Evolutionary conservation across 1,139 yeast species (phyloP), one percentile per base, ranked within the genome.

Genomic region (Suhomyces kunorum): DNA sequence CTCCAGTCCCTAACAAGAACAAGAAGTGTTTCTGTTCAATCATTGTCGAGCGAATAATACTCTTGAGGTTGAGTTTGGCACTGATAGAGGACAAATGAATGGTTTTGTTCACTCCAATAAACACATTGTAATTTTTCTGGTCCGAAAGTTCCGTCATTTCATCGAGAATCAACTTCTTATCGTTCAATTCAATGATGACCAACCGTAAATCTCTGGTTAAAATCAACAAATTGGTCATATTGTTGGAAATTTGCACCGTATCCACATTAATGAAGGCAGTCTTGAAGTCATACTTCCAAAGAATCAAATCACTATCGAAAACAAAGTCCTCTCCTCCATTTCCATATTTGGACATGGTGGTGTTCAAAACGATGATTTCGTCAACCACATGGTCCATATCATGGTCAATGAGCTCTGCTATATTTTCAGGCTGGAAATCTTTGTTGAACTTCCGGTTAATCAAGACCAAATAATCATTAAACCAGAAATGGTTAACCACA

Each of bases 231-330:
- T 62, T 52, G 35, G 55, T 47, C 26, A 41, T 24, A 11, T 28
- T n/a, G 31, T 45, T 43, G 6, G 43, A 34, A 8, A 45, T 36
- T 8, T 48, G 47, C 13, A 53, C 49, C 2, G 59, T 43, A 15
- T 64, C 65, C 36, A 59, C 50, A 17, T 51, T 50, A 16, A 66
- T 36, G 26, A 70, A 58, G 13, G 51, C 45, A 33, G 57, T 60
- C 31, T 62, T 58, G 43, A 72, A 64, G 43, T 63, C 61, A 40
- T 68, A 66, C 39, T 70, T 63, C 76, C 76, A 71, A 8, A 69
- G 50, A 20, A 71, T 60, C 34, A 59, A 45, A 45, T 72, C 77
- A 39, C 68, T 66, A 40, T 67, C 73, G 42, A 72, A 68, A 15
- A 54, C 53, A 35, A 61, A 59, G n/a, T 50, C 50, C 18, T 51